Base-by-base conservation (phyloP, 2,329 filamentous ascomycete genomes). In the Aspergillus proliferans region DNA sequence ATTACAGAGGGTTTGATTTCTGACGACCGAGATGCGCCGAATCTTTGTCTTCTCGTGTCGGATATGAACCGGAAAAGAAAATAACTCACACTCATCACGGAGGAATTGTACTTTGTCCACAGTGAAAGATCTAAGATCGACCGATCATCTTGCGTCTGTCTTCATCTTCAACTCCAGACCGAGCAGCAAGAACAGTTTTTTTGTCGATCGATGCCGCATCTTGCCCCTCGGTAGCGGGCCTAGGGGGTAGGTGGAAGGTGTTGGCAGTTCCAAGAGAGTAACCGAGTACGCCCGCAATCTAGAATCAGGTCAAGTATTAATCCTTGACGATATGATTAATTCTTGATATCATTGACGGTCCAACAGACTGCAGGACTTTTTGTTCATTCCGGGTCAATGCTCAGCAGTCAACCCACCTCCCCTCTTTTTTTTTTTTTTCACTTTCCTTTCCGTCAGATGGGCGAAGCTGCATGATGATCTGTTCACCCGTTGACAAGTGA, bases 401-500 rank as follows among this genome's bases (percentile, higher is more conserved):
- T 30, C 26, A 30, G 26, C 26, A 30, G 26, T 4, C 26, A 30
- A 30, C 26, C 26, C 26, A 30, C 26, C 9, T 30, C 26, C 26
- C 26, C 9, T 30, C 26, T 30, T 30, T 30, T 9, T 30, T 12
- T 28, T 9, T 30, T 9, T 30, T 12, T 30, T 9, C 4, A 30
- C 26, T 30, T 30, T 30, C 26, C 24, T 4, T 30, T 30, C 10
- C 26, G 10, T 30, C 26, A 30, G 10, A 30, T 48, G 42, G 46
- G 42, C 48, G 43, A 52, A 56, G 52, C 50, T 53, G 51, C 49
- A 54, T 55, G 51, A 53, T 47, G 48, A 54, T 56, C 46, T 52
- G 48, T 43, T 40, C 21, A 15, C 22, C 33, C 26, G 22, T 41
- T 33, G 38, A 41, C 18, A 42, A 40, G 45, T 22, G 14, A 28